Conservation (phyloP, 164 flowering plant genomes). For the Taxillus chinensis region DNA sequence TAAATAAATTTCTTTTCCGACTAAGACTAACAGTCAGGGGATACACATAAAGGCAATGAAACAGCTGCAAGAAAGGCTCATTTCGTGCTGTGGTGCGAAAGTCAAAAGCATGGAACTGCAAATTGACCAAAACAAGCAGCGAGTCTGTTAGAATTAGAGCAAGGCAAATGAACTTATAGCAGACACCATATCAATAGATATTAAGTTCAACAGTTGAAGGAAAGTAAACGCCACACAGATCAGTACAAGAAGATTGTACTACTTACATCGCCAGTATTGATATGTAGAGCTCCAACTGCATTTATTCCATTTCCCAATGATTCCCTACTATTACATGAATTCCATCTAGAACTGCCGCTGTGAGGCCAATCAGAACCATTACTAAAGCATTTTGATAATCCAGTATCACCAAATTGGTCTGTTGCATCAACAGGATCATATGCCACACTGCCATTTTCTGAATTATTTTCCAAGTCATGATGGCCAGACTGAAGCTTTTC, state of each 20-base stretch:
- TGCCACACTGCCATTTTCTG: slow-evolving; percentile 63
- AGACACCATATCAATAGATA: not conserved
- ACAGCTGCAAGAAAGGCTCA: slow-evolving; percentile 92
- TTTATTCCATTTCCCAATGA: slow-evolving; percentile 37
- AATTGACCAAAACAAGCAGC: slow-evolving; percentile 10
- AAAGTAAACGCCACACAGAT: no score
- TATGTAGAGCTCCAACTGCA: slow-evolving; percentile 30
- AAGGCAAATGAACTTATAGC: not conserved
- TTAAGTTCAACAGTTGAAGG: no score
- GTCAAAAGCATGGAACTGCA: slow-evolving; percentile 90
- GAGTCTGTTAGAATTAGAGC: not conserved
- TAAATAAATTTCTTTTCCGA: slow-evolving; percentile 86
- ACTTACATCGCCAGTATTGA: slow-evolving; percentile 55
- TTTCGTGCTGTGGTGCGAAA: slow-evolving; percentile 81
- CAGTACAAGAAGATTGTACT: not conserved
- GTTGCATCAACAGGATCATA: slow-evolving; percentile 57
- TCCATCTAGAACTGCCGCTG: slow-evolving; percentile 35
- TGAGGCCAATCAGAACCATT: slow-evolving; percentile 53
- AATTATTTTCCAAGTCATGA: slow-evolving; percentile 46
- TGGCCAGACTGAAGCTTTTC: slow-evolving; percentile 58
- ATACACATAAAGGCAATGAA: slow-evolving; percentile 85
- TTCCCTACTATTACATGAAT: slow-evolving; percentile 37
- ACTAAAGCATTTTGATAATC: slow-evolving; percentile 37
- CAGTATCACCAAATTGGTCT: slow-evolving; percentile 35
- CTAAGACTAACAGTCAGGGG: slow-evolving; percentile 82